A percentile compares a stretch with the other conserved stretches of the same genome.
phyloP scores from a whole-genome alignment of 768 basidiomycete genomes.

The Leccinum sublutescens region DNA sequence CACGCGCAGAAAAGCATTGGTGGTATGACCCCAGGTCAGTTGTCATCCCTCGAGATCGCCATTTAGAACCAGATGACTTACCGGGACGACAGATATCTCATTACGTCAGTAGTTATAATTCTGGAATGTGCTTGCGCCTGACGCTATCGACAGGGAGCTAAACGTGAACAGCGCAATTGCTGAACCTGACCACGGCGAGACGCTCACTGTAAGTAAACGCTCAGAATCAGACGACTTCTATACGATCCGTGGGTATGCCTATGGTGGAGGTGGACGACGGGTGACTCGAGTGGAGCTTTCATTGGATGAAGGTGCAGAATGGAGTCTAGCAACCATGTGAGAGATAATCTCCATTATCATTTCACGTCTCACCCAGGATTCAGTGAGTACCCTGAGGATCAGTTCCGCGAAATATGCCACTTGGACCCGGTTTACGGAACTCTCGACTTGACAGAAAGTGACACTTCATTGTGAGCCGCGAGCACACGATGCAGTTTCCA shows the following conservation, averaged over 20 bases:
- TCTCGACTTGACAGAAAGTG: constrained; percentile 46
- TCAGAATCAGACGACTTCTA: constrained; percentile 30
- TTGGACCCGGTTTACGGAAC: constrained; percentile 45
- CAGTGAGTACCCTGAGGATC: constrained; percentile 50
- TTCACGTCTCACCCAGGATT: constrained; percentile 3
- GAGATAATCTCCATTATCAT: neutral
- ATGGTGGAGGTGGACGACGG: constrained; percentile 58
- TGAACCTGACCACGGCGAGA: constrained; percentile 54
- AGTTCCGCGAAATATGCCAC: constrained; percentile 39
- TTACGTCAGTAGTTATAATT: constrained; percentile 27
- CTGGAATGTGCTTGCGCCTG: constrained; percentile 2
- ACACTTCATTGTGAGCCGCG: constrained; percentile 44
- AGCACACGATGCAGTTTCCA: neutral
- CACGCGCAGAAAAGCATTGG: constrained; percentile 49
- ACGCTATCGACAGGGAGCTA: constrained; percentile 47
- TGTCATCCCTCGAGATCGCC: neutral
- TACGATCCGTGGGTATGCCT: constrained; percentile 54
- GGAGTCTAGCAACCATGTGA: constrained; percentile 45
- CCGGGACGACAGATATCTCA: constrained; percentile 27
- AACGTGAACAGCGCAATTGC: constrained; percentile 61
- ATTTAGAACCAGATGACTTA: neutral
- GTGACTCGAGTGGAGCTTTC: constrained; percentile 59
- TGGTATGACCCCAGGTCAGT: constrained; percentile 50
- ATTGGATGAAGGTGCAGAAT: constrained; percentile 49
- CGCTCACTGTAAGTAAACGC: constrained; percentile 21